Evolutionary conservation across 202 grass and related monocot species (phyloP).

Genomic region (Dendrocalamus latiflorus): DNA sequence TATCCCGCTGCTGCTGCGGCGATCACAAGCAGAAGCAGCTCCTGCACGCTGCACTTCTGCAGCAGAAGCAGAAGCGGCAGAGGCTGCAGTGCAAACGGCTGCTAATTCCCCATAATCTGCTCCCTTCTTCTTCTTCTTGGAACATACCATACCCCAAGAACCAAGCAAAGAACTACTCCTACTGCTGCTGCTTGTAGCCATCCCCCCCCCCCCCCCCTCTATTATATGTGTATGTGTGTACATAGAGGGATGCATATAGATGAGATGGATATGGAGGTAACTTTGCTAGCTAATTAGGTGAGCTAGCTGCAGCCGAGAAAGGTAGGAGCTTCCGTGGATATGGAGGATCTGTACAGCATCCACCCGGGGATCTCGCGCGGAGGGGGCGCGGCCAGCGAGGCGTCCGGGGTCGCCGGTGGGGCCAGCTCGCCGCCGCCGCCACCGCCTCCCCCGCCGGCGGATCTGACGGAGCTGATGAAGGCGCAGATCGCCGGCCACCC

Average conservation of each 20-base stretch:
- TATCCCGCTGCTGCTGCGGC: slow-evolving; percentile 10
- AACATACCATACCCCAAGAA: not conserved
- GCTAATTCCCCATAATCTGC: slow-evolving; percentile 3
- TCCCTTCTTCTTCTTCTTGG: not conserved
- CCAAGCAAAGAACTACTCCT: not conserved
- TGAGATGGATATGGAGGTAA: not conserved
- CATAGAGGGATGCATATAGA: not conserved
- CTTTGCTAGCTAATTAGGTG: not conserved
- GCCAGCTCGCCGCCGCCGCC: slow-evolving; percentile 3
- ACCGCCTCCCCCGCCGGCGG: slow-evolving; percentile 24
- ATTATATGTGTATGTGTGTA: slow-evolving; percentile 13
- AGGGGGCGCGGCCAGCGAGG: slow-evolving; percentile 39
- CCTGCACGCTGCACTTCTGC: not conserved
- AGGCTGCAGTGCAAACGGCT: slow-evolving; percentile 39
- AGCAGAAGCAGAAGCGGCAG: not conserved
- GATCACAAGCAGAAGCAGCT: slow-evolving; percentile 6
- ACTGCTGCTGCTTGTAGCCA: not conserved
- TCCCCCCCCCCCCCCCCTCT: no score
- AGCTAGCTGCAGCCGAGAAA: not conserved
- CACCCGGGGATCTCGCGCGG: slow-evolving; percentile 72
- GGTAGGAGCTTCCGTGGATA: not conserved
- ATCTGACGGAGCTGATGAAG: slow-evolving; percentile 80
- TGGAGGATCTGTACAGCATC: slow-evolving; percentile 99
- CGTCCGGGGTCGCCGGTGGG: slow-evolving; percentile 38
- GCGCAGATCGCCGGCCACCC: slow-evolving; percentile 90